Evolutionary conservation across 1,139 yeast species (phyloP), one percentile per base, ranked within the genome.

Genomic region (Geotrichum armillariae): DNA sequence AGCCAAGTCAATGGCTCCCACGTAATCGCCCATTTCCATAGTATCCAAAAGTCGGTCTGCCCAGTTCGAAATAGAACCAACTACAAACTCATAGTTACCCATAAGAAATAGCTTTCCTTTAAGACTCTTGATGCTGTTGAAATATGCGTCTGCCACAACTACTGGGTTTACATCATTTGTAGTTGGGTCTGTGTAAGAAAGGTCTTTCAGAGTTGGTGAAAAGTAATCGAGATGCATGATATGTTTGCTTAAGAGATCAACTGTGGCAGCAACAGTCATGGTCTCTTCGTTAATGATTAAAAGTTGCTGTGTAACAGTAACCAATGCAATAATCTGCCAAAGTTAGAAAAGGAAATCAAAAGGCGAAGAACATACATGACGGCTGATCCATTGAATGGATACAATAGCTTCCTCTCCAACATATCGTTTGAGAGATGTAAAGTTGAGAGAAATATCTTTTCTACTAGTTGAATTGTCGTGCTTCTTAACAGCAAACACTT

Each of bases 21-120:
- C 66, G 52, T 82, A 84, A 32, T 75, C 67, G 0, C 77, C 78
- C 4, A 66, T 58, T 8, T 78, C 70, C 55, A 87, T 69, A 12
- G 79, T 65, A 12, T 70, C 75, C 50, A 74, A 68, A 14, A 83
- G 63, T 20, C 77, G 70, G 59, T 86, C 94, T 0, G 90, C 89
- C 96, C 96, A 88, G 58, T 78, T 82, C 4, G 82, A 72, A 12
- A 82, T 66, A 14, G 80, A 70, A 0, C 91, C 94, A 12, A 82
- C 72, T 4, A 68, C 69, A 32, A 82, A 60, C 50, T 75, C 80
- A 53, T 70, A 74, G 38, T 69, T 69, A 1, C 83, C 83, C 48
- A 81, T 58, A 2, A 79, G 50, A 58, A 80, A 78, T 0, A 81
- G 41, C 29, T 76, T 71, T 1, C 78, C 74, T 54, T 74, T 77